Evolutionary conservation across 2,329 filamentous ascomycete genomes (phyloP).

Genomic region (Alternaria atra): DNA sequence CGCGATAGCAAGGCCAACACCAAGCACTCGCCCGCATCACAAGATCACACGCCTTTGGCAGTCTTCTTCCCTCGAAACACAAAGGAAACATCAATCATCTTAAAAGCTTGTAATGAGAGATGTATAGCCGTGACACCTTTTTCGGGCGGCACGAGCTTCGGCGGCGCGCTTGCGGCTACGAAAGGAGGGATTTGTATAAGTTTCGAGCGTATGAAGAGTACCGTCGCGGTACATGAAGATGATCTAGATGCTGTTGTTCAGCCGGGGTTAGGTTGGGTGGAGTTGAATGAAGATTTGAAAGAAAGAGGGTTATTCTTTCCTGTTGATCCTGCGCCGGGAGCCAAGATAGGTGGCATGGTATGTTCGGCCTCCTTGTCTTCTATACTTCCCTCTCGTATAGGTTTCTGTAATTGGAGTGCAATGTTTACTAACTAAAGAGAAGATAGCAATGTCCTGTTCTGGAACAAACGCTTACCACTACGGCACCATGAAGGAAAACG

Average conservation of each 20-base stretch:
- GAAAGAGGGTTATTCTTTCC: constrained; percentile 82
- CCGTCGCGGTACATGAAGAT: constrained; percentile 82
- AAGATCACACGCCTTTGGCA: constrained; percentile 56
- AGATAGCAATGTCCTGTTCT: constrained; percentile 68
- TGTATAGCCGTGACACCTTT: constrained; percentile 86
- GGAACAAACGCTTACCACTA: constrained; percentile 93
- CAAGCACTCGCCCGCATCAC: constrained; percentile 30
- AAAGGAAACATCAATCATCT: constrained; percentile 78
- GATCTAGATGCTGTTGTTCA: constrained; percentile 65
- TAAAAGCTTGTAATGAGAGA: constrained; percentile 82
- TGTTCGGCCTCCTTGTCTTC: constrained; percentile 46
- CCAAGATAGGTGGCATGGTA: constrained; percentile 89
- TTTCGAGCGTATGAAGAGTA: constrained; percentile 81
- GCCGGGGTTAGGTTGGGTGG: constrained; percentile 81
- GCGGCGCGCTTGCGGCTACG: constrained; percentile 85
- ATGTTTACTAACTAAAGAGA: not conserved
- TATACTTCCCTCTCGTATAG: not conserved
- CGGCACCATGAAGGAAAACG: constrained; percentile 93
- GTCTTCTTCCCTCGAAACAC: constrained; percentile 79
- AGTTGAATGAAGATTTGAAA: constrained; percentile 75
- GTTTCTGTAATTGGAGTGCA: not conserved
- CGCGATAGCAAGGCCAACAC: constrained; percentile 34
- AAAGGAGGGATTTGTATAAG: constrained; percentile 84
- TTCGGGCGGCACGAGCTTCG: constrained; percentile 85
- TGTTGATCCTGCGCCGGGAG: constrained; percentile 88